Conservation (phyloP, 257 asterid species). For the Solanum stenotomum region DNA sequence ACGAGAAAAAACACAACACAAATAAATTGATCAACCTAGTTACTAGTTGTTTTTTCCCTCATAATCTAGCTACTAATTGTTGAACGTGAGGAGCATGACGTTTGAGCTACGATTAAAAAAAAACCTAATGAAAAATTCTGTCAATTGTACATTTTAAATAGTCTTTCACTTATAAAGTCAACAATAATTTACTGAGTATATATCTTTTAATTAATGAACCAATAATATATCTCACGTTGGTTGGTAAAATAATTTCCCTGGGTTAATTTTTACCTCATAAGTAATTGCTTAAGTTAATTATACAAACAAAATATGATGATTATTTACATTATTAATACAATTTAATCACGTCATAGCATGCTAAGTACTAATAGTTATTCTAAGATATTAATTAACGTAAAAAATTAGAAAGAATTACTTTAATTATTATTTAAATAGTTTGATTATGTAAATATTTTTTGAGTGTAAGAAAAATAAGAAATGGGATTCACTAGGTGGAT, state of each 20-base stretch:
- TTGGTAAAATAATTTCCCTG: not conserved
- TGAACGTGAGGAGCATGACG: not conserved
- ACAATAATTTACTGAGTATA: not conserved
- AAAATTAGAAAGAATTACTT: not conserved
- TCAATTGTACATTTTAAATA: not conserved
- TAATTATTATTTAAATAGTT: not conserved
- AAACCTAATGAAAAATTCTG: not conserved
- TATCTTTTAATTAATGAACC: not conserved
- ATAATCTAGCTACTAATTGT: not conserved
- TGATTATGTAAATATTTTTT: not conserved
- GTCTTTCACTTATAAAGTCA: not conserved
- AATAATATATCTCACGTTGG: not conserved
- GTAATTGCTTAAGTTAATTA: not conserved
- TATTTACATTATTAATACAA: not conserved
- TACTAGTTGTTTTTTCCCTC: not conserved
- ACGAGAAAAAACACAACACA: not conserved
- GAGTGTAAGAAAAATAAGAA: not conserved
- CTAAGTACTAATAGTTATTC: not conserved
- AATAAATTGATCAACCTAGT: not conserved
- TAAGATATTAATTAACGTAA: not conserved
- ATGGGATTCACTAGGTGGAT: not conserved
- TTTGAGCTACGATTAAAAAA: not conserved
- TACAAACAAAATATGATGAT: not conserved
- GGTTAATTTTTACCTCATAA: not conserved
- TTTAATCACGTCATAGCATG: not conserved